Conservation (phyloP, 192 early-diverging fungal genomes). For the Coemansia aciculifera region DNA sequence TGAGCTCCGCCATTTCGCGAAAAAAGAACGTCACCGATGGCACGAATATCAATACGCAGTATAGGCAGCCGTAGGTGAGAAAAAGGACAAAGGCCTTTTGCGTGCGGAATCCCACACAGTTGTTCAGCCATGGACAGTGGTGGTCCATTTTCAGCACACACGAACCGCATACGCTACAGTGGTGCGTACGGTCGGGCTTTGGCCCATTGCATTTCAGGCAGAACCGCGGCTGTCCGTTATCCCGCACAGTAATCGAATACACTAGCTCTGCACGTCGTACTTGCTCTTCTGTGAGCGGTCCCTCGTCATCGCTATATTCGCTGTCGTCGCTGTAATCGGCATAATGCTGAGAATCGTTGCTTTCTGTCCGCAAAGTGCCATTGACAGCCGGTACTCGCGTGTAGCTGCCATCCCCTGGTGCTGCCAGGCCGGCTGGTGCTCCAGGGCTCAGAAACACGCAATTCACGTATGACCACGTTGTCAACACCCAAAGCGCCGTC, state of each 20-base stretch:
- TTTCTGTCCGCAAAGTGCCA: neutral
- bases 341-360: conserved; percentile 7
- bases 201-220: conserved; percentile 60
- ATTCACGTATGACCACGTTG: conserved; percentile 35
- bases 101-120: conserved; percentile 76
- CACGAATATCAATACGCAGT: conserved; percentile 16
- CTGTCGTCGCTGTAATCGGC: conserved; percentile 21
- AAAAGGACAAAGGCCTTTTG: conserved; percentile 78
- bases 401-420: neutral
- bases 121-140: conserved; percentile 80
- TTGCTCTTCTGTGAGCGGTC: conserved; percentile 32
- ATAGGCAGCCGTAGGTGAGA: conserved; percentile 31
- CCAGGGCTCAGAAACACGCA: conserved; percentile 43
- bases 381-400: neutral
- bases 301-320: conserved; percentile 20
- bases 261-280: conserved; percentile 34
- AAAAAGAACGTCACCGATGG: conserved; percentile 28
- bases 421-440: conserved; percentile 9
- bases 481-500: conserved; percentile 12
- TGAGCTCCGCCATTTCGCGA: neutral
- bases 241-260: conserved; percentile 44
- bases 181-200: conserved; percentile 79
- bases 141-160: conserved; percentile 84
- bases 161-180: conserved; percentile 71
- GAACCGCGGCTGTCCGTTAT: conserved; percentile 51